Conservation (phyloP, 495 filamentous ascomycete species). For the Lasiosphaeria hispida region DNA sequence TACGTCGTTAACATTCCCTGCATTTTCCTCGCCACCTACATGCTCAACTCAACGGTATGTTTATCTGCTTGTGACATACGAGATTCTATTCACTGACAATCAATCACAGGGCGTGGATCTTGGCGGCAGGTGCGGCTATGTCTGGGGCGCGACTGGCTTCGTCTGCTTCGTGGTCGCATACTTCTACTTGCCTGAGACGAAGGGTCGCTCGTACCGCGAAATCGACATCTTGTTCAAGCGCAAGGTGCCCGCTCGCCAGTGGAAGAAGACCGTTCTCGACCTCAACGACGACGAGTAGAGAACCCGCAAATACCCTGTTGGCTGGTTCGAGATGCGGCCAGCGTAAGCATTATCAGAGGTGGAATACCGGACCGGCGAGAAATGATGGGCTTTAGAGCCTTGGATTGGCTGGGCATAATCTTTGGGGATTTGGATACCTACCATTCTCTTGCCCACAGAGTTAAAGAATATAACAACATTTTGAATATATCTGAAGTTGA, state of each 20-base stretch:
- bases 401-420: too few species aligned
- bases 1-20: constrained; percentile 54
- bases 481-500: too few species aligned
- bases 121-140: constrained; percentile 53
- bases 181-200: constrained; percentile 36
- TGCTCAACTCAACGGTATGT: constrained; percentile 44
- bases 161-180: constrained; percentile 32
- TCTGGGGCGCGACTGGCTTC: constrained; percentile 31
- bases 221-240: constrained; percentile 44
- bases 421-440: too few species aligned
- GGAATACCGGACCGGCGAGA: too few species aligned
- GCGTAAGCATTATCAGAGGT: too few species aligned
- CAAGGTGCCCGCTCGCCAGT: constrained; percentile 49
- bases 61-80: too few species aligned
- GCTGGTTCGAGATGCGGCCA: too few species aligned
- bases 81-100: constrained; percentile 24
- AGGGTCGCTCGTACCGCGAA: constrained; percentile 35
- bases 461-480: too few species aligned
- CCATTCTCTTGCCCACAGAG: too few species aligned
- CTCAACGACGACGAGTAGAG: constrained; percentile 54
- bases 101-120: constrained; percentile 38
- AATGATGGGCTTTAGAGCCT: too few species aligned
- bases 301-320: background rate
- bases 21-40: constrained; percentile 51
- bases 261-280: constrained; percentile 51